These are phyloP conservation scores for Cokeromyces recurvatus DNA, from an alignment of 371 early-diverging fungal species.

Conservation along the genomic window DNA sequence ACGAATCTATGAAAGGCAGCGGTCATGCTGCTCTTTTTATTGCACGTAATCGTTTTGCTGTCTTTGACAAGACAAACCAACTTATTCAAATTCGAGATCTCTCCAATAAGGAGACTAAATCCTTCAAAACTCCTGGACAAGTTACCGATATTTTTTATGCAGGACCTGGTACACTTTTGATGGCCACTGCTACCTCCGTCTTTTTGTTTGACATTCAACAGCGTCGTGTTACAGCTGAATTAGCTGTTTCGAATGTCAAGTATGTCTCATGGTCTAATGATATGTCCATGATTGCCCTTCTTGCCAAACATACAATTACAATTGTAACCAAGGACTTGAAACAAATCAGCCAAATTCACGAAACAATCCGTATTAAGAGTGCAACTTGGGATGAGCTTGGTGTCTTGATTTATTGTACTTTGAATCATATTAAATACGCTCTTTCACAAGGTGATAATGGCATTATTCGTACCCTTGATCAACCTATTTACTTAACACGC, in stretches of 20 bases:
- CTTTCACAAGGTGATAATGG: constrained; percentile 94
- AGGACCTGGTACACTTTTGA: constrained; percentile 78
- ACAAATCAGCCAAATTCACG: constrained; percentile 85
- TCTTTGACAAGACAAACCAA: constrained; percentile 78
- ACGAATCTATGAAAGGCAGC: constrained; percentile 68
- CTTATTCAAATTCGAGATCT: constrained; percentile 78
- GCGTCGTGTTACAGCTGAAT: constrained; percentile 67
- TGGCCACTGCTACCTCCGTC: constrained; percentile 79
- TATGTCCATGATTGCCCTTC: constrained; percentile 78
- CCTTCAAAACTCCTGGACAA: constrained; percentile 73
- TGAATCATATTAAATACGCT: constrained; percentile 98
- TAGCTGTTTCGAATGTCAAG: constrained; percentile 76
- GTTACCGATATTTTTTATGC: constrained; percentile 85
- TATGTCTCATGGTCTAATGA: constrained; percentile 91
- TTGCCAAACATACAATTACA: constrained; percentile 89
- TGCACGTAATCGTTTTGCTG: constrained; percentile 93
- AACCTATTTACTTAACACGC: constrained; percentile 87
- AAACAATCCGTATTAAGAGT: constrained; percentile 96
- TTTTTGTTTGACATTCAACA: constrained; percentile 89
- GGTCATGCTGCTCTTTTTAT: constrained; percentile 89
- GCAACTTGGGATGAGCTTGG: constrained; percentile 93
- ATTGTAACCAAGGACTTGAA: constrained; percentile 84
- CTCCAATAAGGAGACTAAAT: constrained; percentile 82
- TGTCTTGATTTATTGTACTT: constrained; percentile 94
- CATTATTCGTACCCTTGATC: constrained; percentile 93